Base-by-base conservation (phyloP, 1,139 yeast species). In the Yamadazyma membranifaciens region DNA sequence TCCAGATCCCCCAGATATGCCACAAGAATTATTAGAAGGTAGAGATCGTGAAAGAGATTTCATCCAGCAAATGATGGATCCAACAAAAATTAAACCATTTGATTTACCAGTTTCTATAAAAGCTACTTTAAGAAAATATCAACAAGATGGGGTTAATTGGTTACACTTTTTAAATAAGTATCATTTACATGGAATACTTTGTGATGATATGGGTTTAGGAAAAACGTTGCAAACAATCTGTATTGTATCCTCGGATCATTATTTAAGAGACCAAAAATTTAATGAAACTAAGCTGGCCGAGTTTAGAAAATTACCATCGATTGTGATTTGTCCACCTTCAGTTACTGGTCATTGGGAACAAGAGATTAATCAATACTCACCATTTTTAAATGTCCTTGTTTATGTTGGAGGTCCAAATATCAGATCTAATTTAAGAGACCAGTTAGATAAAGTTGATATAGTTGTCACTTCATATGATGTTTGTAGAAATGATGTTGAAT, bases 161-260 rank as follows among this genome's bases (percentile, higher is more conserved):
- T 72, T 94, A 42, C 96, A 96, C 12, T 94, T 94, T 59, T 75
- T 94, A 56, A 94, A 92, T 67, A 87, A 87, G 56, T 94, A 94
- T 57, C 96, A 92, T 61, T 69, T 94, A 39, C 98, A 94, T 65
- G 99, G 98, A 38, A 89, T 94, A 55, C 69, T 94, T 38, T 92
- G 98, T 78, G 99, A 94, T 63, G 99, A 94, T 79, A 94, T 94
- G 99, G 99, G 99, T 10, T 75, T 94, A 30, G 99, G 99, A 44
- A 94, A 94, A 60, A 94, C 99, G 0, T 73, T 94, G 47, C 99
- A 94, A 63, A 91, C 98, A 0, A 89, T 94, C 56, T 94, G 98
- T 66, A 92, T 94, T 49, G 89, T 94, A 41, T 87, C 98, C 0
- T 88, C 97, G 54, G 98, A 94, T 57, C 98, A 94, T 58, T 87